Conservation (phyloP, 306 rosid genomes). For the Neltuma alba region DNA sequence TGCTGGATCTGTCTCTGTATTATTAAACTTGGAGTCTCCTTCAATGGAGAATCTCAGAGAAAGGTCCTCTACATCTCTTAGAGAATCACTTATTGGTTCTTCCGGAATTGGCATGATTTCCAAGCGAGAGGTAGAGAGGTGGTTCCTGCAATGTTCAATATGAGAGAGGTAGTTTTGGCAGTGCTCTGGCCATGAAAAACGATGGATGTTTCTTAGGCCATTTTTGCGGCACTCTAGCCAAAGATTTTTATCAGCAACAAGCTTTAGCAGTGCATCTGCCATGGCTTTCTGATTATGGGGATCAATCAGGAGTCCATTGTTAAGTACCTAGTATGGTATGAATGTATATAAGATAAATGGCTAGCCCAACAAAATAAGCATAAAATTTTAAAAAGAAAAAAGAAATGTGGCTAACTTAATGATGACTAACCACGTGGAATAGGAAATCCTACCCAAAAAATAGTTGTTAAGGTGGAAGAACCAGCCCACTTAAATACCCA, state of each 20-base stretch:
- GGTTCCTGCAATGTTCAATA: constrained; percentile 64
- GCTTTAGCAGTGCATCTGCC: constrained; percentile 79
- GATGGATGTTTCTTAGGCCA: constrained; percentile 80
- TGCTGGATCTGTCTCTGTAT: constrained; percentile 54
- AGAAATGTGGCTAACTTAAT: neutral
- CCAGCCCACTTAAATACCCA: too few relatives aligned
- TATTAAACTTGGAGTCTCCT: constrained; percentile 53
- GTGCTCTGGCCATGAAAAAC: constrained; percentile 85
- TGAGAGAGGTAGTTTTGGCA: constrained; percentile 84
- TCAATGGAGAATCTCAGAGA: constrained; percentile 78
- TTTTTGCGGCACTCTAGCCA: constrained; percentile 81
- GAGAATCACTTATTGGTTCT: constrained; percentile 80
- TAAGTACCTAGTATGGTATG: constrained; percentile 52
- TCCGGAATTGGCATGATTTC: constrained; percentile 65
- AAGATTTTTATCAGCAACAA: constrained; percentile 75
- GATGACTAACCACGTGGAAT: too few relatives aligned
- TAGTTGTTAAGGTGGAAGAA: too few relatives aligned
- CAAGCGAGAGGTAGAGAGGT: constrained; percentile 60
- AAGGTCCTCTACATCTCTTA: constrained; percentile 73
- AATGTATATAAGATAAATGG: neutral
- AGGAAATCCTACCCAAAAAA: too few relatives aligned
- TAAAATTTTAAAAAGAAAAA: neutral
- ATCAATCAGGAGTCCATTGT: constrained; percentile 76
- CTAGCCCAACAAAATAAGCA: neutral
- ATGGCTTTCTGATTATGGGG: constrained; percentile 85